Conservation (phyloP, 78 protist genomes). For the Dictyostelium intermedium region DNA sequence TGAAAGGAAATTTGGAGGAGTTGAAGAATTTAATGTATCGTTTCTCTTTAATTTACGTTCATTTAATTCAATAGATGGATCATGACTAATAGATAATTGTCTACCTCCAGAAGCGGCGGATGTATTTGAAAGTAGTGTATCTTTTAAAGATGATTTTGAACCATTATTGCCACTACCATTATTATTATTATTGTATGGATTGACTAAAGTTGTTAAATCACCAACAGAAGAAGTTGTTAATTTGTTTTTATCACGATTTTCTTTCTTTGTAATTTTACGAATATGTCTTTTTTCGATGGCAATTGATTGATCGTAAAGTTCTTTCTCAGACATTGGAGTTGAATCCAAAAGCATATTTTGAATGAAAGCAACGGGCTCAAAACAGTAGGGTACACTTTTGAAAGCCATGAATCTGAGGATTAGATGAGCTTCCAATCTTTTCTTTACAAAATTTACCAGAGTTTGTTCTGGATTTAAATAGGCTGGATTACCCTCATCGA, state of each 20-base stretch:
- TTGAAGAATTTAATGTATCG: not conserved
- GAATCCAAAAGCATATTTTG: conserved; percentile 39
- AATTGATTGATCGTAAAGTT: conserved; percentile 36
- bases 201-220: conserved; percentile 17
- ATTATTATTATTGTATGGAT: not conserved
- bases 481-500: conserved; percentile 82
- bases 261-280: conserved; percentile 44
- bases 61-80: conserved; percentile 1
- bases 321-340: conserved; percentile 26
- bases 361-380: conserved; percentile 69
- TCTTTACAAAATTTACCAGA: conserved; percentile 69
- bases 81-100: not conserved
- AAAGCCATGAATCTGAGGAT: conserved; percentile 11
- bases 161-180: not conserved
- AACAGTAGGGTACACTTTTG: conserved; percentile 29
- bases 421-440: conserved; percentile 61
- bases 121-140: not conserved
- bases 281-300: conserved; percentile 71
- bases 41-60: conserved; percentile 16
- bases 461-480: not conserved
- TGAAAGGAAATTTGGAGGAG: conserved; percentile 30
- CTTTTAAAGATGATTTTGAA: not conserved
- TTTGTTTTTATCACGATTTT: conserved; percentile 28
- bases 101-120: not conserved
- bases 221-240: conserved; percentile 7